A percentile compares a stretch with the other conserved stretches of the same genome.
These are phyloP conservation scores for Pinus albicaulis DNA, from an alignment of 75 land plant genomes.

Conservation along the genomic window DNA sequence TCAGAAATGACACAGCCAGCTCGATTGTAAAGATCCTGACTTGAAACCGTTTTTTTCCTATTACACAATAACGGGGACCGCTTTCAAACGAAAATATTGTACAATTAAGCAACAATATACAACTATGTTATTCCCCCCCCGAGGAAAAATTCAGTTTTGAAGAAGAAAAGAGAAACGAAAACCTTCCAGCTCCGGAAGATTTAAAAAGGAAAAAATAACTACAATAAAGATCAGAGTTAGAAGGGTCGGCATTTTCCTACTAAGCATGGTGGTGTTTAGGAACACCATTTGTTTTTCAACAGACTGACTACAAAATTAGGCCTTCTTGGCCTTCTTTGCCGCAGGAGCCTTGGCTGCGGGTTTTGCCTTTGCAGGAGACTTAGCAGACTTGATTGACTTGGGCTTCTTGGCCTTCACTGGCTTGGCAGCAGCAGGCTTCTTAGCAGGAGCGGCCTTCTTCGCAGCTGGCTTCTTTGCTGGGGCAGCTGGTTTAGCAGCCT, in stretches of 20 bases:
- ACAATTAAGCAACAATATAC: too few species aligned
- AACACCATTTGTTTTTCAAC: constrained; percentile 1
- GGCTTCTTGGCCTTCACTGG: constrained; percentile 17
- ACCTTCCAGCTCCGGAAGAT: too few species aligned
- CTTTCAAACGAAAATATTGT: too few species aligned
- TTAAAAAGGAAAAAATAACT: too few species aligned
- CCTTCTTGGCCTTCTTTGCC: constrained; percentile 15
- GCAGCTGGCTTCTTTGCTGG: neutral
- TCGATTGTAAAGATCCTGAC: too few species aligned
- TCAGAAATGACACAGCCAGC: too few species aligned
- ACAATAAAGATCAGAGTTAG: neutral
- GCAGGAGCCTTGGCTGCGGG: neutral
- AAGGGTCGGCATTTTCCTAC: neutral
- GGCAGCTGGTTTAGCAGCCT: neutral
- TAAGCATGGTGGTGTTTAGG: neutral
- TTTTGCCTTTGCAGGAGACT: constrained; percentile 2
- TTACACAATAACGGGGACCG: too few species aligned
- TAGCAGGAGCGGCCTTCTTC: constrained; percentile 13
- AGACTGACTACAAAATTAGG: neutral
- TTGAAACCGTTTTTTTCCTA: too few species aligned
- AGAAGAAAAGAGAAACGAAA: too few species aligned
- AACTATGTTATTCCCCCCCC: too few species aligned
- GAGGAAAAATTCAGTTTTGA: too few species aligned
- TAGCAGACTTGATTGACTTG: constrained; percentile 15
- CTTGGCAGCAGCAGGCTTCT: constrained; percentile 5